phyloP scores from a whole-genome alignment of 1,284 basidiomycete genomes.

The Clitocybe nebularis region DNA sequence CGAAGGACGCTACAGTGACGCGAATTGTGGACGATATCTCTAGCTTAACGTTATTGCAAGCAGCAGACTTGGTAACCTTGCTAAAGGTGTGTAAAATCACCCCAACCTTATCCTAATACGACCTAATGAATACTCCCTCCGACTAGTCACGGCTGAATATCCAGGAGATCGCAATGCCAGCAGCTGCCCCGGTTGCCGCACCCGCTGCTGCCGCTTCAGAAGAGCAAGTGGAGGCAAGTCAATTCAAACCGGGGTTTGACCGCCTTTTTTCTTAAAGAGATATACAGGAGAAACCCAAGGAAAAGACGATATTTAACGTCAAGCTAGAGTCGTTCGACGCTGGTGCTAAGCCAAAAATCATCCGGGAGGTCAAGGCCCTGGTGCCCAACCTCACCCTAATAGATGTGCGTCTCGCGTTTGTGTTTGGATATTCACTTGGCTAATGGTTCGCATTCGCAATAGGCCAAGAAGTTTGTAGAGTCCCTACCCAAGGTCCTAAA shows the following conservation, averaged over 20 bases:
- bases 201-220: conserved; percentile 57
- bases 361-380: conserved; percentile 95
- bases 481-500: conserved; percentile 92
- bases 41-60: conserved; percentile 86
- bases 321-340: conserved; percentile 93
- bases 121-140: conserved; percentile 2
- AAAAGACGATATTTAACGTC: conserved; percentile 97
- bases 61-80: conserved; percentile 90
- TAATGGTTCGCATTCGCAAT: conserved; percentile 17
- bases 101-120: conserved; percentile 1
- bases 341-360: conserved; percentile 92
- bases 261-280: conserved; percentile 8
- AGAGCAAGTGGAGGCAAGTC: conserved; percentile 60
- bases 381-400: conserved; percentile 94
- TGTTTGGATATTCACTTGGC: conserved; percentile 12
- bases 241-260: not conserved
- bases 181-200: conserved; percentile 64
- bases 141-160: conserved; percentile 89
- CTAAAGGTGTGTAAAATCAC: conserved; percentile 73
- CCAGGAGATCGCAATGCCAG: conserved; percentile 94
- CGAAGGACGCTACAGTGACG: conserved; percentile 69
- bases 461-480: conserved; percentile 99
- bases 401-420: conserved; percentile 69
- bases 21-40: conserved; percentile 95
- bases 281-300: conserved; percentile 89